Base-by-base conservation (phyloP, 441 rosid species). In the Metrosideros polymorpha region DNA sequence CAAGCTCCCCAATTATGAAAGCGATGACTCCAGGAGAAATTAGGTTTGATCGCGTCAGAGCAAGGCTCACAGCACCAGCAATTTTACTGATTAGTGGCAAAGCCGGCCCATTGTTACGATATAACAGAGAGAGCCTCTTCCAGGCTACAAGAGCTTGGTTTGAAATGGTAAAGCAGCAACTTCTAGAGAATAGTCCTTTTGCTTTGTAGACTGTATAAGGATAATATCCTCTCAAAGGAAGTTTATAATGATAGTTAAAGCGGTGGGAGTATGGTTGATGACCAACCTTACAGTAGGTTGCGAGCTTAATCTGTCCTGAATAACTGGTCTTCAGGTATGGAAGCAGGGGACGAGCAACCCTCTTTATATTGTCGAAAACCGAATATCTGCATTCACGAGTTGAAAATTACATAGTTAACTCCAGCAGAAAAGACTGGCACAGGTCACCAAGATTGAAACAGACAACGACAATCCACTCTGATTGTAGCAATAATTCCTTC, bases 1-100 rank as follows among this genome's bases (percentile, higher is more conserved):
- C 47, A 71, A 93, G 88, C 89, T 92, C 89, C 85, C 99, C 97
- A 87, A 95, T 87, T 19, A 95, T 88, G 76, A 93, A 51, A 12
- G 97, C 94, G 86, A 95, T 71, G n/a, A 91, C 87, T 79, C 98
- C 91, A 4, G 99, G 96, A 79, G 96, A 86, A 50, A 97, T 45
- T 5, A 96, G 84, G 79, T 92, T 97, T 3, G 96, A 93, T 32
- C 94, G 95, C 15, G 96, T 90, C 92, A 97, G 91, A 83, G 99
- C 96, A 89, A 98, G 93, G 90, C 94, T 91, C 84, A 98, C 91
- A 2, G 99, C 99, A 90, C 96, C 98, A 87, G 99, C 99, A 54
- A 94, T 89, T 89, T 89, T 92, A 89, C 91, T 92, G 61, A 98
- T 87, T 22, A 82, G 88, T 27, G 93, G 93, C 47, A 90, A 92